A percentile compares a stretch with the other conserved stretches of the same genome.
phyloP scores from a whole-genome alignment of 2,329 filamentous ascomycete genomes.

The Aureobasidium zeae region DNA sequence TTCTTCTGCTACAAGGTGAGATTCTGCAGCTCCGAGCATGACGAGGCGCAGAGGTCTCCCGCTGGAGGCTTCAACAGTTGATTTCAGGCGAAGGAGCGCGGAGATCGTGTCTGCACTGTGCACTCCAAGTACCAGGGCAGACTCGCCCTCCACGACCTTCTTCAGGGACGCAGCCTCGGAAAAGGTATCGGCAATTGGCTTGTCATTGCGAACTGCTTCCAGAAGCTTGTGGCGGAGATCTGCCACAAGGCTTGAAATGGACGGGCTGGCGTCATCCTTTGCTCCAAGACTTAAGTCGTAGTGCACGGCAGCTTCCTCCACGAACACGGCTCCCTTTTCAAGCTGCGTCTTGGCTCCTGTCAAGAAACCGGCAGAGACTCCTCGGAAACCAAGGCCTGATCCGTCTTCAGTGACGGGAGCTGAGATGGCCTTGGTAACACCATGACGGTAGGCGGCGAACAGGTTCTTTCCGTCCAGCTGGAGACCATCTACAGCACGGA shows the following conservation, averaged over 20 bases:
- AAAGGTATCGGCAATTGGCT: conserved; percentile 32
- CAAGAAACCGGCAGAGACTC: conserved; percentile 31
- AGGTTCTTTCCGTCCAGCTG: conserved; percentile 33
- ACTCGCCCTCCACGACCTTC: conserved; percentile 45
- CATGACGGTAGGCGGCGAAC: conserved; percentile 29
- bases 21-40: conserved; percentile 55
- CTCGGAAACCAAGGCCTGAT: conserved; percentile 24
- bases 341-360: conserved; percentile 29
- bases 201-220: conserved; percentile 37
- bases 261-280: conserved; percentile 39
- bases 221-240: conserved; percentile 47
- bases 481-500: conserved; percentile 44
- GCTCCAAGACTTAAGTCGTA: conserved; percentile 45
- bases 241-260: conserved; percentile 47
- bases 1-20: conserved; percentile 49
- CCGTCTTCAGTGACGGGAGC: conserved; percentile 27
- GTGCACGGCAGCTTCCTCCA: conserved; percentile 30
- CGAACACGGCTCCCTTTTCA: conserved; percentile 32
- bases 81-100: conserved; percentile 50
- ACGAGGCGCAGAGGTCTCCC: conserved; percentile 40
- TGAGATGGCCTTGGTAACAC: conserved; percentile 32
- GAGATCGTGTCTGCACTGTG: conserved; percentile 57
- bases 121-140: conserved; percentile 49
- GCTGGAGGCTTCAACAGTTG: conserved; percentile 42
- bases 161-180: conserved; percentile 42